Base-by-base conservation (phyloP, 345 rosid genomes). In the Citrus sp. region DNA sequence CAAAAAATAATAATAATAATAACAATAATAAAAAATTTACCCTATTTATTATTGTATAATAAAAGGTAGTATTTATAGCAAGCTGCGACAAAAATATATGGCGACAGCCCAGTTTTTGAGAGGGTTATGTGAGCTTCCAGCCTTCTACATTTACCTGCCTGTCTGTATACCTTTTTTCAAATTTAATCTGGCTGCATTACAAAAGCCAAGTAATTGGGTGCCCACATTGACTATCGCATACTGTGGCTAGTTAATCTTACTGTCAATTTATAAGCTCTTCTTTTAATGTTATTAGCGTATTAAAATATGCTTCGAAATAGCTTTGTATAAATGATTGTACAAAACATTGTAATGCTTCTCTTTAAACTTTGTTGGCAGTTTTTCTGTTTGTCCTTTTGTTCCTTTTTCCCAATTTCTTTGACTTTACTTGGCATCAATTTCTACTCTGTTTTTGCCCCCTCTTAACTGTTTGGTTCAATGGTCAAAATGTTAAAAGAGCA, bases 381-480 rank as follows among this genome's bases (percentile, higher is more conserved):
- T 30, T 46, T n/a, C n/a, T 21, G 5, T 67, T 58, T 42, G n/a
- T 77, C 42, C 49, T 32, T 51, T 54, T 13, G 51, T 64, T 66
- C 19, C 49, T 4, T 30, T 34, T 69, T 71, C 61, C 7, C 6
- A 10, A 74, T 79, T 80, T 28, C 6, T 7, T 9, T 77, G 76
- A 56, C 76, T 72, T 24, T 24, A 9, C 5, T 7, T 79, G 67
- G 5, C 12, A 14, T 69, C 40, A 70, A 76, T 81, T 81, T 80
- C 35, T 25, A 9, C 58, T 7, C 13, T 76, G 25, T 70, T 51
- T 70, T 77, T 70, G 0, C 14, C 30, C 10, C 27, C 74, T 82
- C 80, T 25, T 37, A 49, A 49, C 80, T 82, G 75, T 82, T 82
- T 46, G 68, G 67, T 82, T 79, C 83, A 80, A 75, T 80, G 84